These are phyloP conservation scores for Hanseniaspora thailandica DNA, from an alignment of 805 yeast species.

Conservation along the genomic window DNA sequence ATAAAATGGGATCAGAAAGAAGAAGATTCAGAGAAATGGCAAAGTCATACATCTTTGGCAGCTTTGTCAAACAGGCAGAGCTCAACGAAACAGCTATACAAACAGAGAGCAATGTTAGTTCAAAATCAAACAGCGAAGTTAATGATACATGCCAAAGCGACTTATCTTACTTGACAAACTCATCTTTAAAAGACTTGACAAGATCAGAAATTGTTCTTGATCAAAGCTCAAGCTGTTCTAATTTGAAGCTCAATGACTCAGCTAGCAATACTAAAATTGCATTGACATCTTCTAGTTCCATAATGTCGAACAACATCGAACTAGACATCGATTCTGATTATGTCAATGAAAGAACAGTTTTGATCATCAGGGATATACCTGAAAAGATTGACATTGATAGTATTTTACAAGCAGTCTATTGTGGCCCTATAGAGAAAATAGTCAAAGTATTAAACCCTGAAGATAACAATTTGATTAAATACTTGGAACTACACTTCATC, in stretches of 20 bases:
- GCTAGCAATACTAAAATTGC: not conserved
- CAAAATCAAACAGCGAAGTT: no score
- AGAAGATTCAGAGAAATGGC: slow-evolving; percentile 14
- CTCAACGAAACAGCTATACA: not conserved
- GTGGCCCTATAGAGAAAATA: slow-evolving; percentile 58
- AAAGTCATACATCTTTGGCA: slow-evolving; percentile 12
- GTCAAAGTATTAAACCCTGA: slow-evolving; percentile 21
- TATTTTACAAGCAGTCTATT: slow-evolving; percentile 45
- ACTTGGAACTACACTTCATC: slow-evolving; percentile 41
- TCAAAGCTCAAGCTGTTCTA: no score
- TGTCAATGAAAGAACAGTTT: slow-evolving; percentile 21
- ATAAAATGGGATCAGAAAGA: slow-evolving; percentile 13
- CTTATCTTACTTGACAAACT: not conserved
- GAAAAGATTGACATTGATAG: slow-evolving; percentile 36
- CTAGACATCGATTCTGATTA: not conserved
- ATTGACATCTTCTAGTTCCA: not conserved
- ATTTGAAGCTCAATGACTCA: no score
- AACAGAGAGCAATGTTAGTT: not conserved
- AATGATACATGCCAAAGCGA: not conserved
- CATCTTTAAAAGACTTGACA: not conserved
- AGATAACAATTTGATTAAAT: slow-evolving; percentile 20
- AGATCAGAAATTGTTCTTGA: no score
- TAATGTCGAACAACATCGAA: not conserved
- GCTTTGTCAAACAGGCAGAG: not conserved
- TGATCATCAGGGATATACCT: slow-evolving; percentile 34